Evolutionary conservation across 2,329 filamentous ascomycete species (phyloP).

Genomic region (Dryadomyces quercivorus): DNA sequence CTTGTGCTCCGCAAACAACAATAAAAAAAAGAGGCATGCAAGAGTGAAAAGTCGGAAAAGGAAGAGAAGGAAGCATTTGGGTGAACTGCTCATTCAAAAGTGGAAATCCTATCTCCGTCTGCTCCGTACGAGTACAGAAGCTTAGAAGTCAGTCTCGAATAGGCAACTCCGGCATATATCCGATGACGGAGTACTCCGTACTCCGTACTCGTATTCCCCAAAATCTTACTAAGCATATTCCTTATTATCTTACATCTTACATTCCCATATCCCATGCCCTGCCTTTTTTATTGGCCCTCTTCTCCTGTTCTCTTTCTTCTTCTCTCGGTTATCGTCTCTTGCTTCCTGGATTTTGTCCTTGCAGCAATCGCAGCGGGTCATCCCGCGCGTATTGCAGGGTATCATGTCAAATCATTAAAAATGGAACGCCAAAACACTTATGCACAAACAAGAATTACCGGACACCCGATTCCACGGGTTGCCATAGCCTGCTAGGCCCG

Average conservation of each 20-base stretch:
- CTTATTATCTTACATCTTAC: neutral
- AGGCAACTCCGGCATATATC: too few relatives aligned
- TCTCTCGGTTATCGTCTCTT: neutral
- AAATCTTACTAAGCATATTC: neutral
- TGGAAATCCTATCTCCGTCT: too few relatives aligned
- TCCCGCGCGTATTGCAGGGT: conserved; percentile 11
- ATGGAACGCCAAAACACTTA: neutral
- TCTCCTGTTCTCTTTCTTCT: neutral
- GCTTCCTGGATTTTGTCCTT: conserved; percentile 1
- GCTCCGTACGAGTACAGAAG: too few relatives aligned
- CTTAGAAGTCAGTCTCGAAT: too few relatives aligned
- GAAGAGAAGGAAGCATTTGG: too few relatives aligned
- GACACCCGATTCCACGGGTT: neutral
- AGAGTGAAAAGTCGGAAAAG: too few relatives aligned
- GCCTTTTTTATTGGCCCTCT: neutral
- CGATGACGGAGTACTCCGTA: neutral
- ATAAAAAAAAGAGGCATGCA: too few relatives aligned
- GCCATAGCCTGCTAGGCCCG: neutral
- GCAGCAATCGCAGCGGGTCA: conserved; percentile 7
- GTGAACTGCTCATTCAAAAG: too few relatives aligned
- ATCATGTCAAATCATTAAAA: conserved; percentile 13
- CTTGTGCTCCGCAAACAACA: too few relatives aligned
- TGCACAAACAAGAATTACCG: neutral
- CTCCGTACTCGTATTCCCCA: neutral
- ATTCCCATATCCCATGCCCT: neutral